phyloP scores from a whole-genome alignment of 2,329 filamentous ascomycete genomes.

The Phyllosticta paracitricarpa region DNA sequence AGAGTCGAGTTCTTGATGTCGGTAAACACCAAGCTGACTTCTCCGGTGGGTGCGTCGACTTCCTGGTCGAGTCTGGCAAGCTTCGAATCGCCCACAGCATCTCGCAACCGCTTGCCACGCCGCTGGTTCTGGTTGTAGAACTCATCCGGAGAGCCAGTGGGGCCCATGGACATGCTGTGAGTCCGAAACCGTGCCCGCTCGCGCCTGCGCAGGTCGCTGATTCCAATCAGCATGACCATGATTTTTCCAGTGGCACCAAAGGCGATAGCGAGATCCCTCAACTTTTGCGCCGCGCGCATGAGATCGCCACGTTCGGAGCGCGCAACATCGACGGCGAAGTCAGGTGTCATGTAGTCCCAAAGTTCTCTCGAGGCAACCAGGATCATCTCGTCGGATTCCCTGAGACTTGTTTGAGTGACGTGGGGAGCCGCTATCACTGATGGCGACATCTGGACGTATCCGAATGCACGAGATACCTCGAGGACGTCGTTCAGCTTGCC shows the following conservation, averaged over 20 bases:
- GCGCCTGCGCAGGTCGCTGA: slow-evolving; percentile 79
- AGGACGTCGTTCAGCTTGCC: slow-evolving; percentile 87
- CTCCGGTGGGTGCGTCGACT: slow-evolving; percentile 81
- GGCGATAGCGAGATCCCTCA: slow-evolving; percentile 88
- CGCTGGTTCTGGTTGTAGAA: slow-evolving; percentile 50
- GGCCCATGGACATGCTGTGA: slow-evolving; percentile 76
- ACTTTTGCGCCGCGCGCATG: slow-evolving; percentile 90
- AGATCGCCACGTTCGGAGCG: slow-evolving; percentile 77
- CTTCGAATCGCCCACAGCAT: slow-evolving; percentile 66
- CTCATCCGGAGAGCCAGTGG: slow-evolving; percentile 63
- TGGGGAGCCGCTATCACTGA: slow-evolving; percentile 86
- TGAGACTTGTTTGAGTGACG: slow-evolving; percentile 66
- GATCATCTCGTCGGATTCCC: slow-evolving; percentile 87
- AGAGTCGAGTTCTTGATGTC: slow-evolving; percentile 98
- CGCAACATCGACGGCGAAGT: slow-evolving; percentile 84
- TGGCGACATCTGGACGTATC: slow-evolving; percentile 86
- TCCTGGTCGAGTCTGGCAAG: slow-evolving; percentile 80
- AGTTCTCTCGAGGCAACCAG: slow-evolving; percentile 84
- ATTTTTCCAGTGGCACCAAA: slow-evolving; percentile 92
- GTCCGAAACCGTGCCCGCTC: slow-evolving; percentile 67
- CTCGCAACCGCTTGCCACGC: slow-evolving; percentile 38
- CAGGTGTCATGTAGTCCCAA: slow-evolving; percentile 88
- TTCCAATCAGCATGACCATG: slow-evolving; percentile 98
- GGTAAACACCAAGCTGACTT: slow-evolving; percentile 90
- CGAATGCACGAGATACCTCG: slow-evolving; percentile 88